phyloP scores from a whole-genome alignment of 2,329 filamentous ascomycete species.

The Aspergillus sp. region DNA sequence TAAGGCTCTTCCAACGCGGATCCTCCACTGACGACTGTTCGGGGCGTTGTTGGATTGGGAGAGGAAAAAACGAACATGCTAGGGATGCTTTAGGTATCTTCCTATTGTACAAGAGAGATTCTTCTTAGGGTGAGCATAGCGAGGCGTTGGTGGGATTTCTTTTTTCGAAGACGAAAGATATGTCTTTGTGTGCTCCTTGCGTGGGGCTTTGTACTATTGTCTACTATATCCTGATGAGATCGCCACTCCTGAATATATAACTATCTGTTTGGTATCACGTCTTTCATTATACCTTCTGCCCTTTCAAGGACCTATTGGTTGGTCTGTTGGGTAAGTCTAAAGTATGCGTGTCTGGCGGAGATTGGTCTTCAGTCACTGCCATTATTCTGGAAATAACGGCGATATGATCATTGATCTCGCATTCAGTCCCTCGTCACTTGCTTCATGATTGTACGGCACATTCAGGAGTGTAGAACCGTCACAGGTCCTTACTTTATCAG shows the following conservation, averaged over 20 bases:
- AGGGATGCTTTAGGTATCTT: constrained; percentile 8
- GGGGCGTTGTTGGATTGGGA: constrained; percentile 7
- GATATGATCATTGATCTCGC: too few relatives aligned
- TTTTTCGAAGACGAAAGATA: constrained; percentile 26
- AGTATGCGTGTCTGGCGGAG: too few relatives aligned
- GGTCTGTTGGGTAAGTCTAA: too few relatives aligned
- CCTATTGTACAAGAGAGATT: constrained; percentile 28
- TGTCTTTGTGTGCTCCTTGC: constrained; percentile 20
- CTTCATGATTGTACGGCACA: too few relatives aligned
- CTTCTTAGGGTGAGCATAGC: constrained; percentile 41
- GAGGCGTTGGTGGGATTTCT: constrained; percentile 40
- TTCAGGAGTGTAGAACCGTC: too few relatives aligned
- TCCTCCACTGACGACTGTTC: not conserved
- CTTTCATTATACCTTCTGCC: too few relatives aligned
- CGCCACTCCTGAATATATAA: constrained; percentile 61
- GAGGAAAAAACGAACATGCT: constrained; percentile 7
- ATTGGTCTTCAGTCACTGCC: too few relatives aligned
- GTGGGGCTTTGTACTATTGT: constrained; percentile 56
- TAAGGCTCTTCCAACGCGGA: constrained; percentile 20
- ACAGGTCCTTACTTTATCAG: too few relatives aligned
- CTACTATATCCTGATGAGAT: constrained; percentile 57
- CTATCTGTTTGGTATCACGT: not conserved
- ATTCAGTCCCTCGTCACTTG: too few relatives aligned
- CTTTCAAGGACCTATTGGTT: too few relatives aligned
- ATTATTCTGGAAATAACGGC: too few relatives aligned